These are phyloP conservation scores for Fagopyrum tataricum DNA, from an alignment of 148 eudicot genomes.

Conservation along the genomic window DNA sequence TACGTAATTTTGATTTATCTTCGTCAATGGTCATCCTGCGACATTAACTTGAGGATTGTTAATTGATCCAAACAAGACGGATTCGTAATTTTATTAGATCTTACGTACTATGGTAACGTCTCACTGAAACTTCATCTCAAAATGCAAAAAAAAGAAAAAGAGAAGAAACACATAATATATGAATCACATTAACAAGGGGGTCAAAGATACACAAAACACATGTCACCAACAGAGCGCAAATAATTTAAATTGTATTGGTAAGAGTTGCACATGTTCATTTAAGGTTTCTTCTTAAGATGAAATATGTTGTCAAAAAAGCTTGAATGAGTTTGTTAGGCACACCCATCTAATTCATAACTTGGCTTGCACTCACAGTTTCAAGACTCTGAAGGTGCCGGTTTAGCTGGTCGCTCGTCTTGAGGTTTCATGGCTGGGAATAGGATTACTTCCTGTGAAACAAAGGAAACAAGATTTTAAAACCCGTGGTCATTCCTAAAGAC, in stretches of 20 bases:
- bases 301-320: not conserved
- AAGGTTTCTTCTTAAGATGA: not conserved
- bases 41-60: no score
- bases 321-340: not conserved
- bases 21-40: no score
- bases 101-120: no score
- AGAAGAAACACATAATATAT: no score
- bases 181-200: no score
- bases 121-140: no score
- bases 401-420: constrained; percentile 69
- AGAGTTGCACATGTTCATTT: not conserved
- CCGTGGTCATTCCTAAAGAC: no score
- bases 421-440: constrained; percentile 97
- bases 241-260: not conserved
- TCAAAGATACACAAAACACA: not conserved
- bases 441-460: constrained; percentile 64
- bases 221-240: not conserved
- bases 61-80: not conserved
- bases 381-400: constrained; percentile 17
- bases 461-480: constrained; percentile 3
- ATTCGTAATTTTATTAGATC: no score
- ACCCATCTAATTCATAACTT: not conserved
- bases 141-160: not conserved
- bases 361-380: not conserved
- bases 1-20: no score